phyloP scores from a whole-genome alignment of 352 stramenopile species.

The Phytophthora ohioensis region DNA sequence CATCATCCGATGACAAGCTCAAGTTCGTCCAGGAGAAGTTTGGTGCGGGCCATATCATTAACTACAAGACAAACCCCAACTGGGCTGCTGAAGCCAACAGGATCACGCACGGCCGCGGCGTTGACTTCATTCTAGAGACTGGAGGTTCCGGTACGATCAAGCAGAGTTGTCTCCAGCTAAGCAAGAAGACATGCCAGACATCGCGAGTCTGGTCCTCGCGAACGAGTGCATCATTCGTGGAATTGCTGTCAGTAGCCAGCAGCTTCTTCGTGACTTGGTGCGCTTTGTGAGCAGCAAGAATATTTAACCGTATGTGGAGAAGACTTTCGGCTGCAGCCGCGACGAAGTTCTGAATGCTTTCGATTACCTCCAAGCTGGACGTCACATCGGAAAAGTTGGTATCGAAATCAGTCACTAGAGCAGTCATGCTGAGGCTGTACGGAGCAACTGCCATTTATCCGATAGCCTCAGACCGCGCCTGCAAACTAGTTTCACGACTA shows the following conservation, averaged over 20 bases:
- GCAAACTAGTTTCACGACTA: too few relatives aligned
- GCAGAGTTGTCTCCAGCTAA: conserved; percentile 7
- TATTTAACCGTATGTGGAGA: conserved; percentile 14
- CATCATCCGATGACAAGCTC: conserved; percentile 10
- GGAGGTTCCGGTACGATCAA: conserved; percentile 10
- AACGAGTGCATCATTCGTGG: conserved; percentile 11
- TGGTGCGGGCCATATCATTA: conserved; percentile 14
- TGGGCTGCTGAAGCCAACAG: conserved; percentile 6
- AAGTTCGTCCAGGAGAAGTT: conserved; percentile 17
- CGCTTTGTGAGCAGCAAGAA: conserved; percentile 4
- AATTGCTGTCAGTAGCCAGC: conserved; percentile 3
- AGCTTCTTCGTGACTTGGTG: conserved; percentile 2
- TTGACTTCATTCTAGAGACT: conserved; percentile 11
- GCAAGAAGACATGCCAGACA: conserved; percentile 13
- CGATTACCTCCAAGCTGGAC: conserved; percentile 11
- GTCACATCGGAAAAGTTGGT: conserved; percentile 12
- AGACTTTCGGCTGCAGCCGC: conserved; percentile 15
- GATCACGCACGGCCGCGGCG: conserved; percentile 1
- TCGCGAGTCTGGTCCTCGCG: neutral
- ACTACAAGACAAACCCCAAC: conserved; percentile 11
- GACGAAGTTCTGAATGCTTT: neutral
- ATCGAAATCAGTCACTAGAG: conserved; percentile 5
- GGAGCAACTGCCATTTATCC: too few relatives aligned
- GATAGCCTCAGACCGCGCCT: too few relatives aligned
- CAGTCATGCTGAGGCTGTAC: too few relatives aligned